Percentiles rank a stretch among this genome's conserved stretches.
Evolutionary conservation across 805 yeast species (phyloP).

Genomic region (Wickerhamiella brachini): DNA sequence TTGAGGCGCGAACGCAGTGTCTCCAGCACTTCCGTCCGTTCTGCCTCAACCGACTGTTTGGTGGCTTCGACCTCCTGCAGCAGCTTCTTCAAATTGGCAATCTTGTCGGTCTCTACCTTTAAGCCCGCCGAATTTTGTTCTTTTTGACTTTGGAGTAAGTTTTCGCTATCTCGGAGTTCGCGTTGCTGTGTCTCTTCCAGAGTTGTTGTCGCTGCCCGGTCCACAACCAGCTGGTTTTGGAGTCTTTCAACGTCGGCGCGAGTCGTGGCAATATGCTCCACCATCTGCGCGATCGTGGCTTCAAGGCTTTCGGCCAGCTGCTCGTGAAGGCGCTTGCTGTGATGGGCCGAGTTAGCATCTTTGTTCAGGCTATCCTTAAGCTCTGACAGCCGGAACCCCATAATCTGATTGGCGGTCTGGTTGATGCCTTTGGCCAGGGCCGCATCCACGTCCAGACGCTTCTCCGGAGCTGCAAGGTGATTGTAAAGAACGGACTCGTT

Average conservation of each 20-base stretch:
- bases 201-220: neutral
- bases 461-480: neutral
- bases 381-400: neutral
- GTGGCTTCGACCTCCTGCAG: neutral
- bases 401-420: neutral
- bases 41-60: neutral
- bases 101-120: neutral
- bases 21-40: neutral
- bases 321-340: neutral
- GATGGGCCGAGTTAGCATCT: neutral
- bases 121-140: too few relatives aligned
- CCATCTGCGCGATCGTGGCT: neutral
- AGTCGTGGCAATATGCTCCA: too few relatives aligned
- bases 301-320: neutral
- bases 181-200: neutral
- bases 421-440: neutral
- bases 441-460: neutral
- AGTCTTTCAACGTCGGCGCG: neutral
- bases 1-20: neutral
- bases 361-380: neutral
- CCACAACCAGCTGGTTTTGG: neutral
- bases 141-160: too few relatives aligned
- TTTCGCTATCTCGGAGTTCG: too few relatives aligned
- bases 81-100: neutral
- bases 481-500: neutral